Base-by-base conservation (phyloP, 2,329 filamentous ascomycete species). In the Trichoderma sp. region DNA sequence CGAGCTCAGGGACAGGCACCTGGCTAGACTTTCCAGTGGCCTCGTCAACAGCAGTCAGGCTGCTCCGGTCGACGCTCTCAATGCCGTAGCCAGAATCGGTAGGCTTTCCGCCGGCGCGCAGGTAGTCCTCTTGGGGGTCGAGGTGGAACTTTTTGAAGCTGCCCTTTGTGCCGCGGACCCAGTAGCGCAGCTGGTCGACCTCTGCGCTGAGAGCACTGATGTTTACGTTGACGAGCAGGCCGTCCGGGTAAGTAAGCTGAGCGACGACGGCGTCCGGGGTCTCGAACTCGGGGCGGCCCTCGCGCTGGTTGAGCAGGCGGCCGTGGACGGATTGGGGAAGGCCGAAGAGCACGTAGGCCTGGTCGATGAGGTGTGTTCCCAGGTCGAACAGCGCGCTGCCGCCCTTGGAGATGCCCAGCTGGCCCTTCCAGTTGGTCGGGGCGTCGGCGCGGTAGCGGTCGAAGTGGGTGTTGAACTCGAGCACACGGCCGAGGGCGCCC, bases 391-490 rank as follows among this genome's bases (percentile, higher is more conserved):
- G 85, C 27, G 87, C 91, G 45, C 93, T 92, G 53, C 92, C 91
- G 12, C 91, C 93, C 18, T 91, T 87, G 21, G 85, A 82, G 80
- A 92, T 89, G 35, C 87, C 84, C 72, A 93, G 86, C 16, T 82
- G 83, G 53, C 88, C 89, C 86, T 95, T 95, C 94, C 94, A 96
- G 67, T 85, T 87, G 75, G 86, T 81, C 29, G 91, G 89, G 53
- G 88, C 86, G 35, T 87, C 86, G 16, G 92, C 87, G 21, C 91
- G 89, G 84, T 93, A 92, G 21, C 94, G 91, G 83, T 96, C 94
- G 81, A 95, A 95, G 85, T 95, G 93, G 27, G 92, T 93, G 83
- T 95, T 91, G 80, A 93, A 94, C 84, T 96, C 93, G 72, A 93
- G 88, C 53, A 95, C 85, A n/a, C 93, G 89, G 72, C 94, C 94